These are phyloP conservation scores for Penicillium fuscoglaucum DNA, from an alignment of 2,329 filamentous ascomycete genomes.

Conservation along the genomic window DNA sequence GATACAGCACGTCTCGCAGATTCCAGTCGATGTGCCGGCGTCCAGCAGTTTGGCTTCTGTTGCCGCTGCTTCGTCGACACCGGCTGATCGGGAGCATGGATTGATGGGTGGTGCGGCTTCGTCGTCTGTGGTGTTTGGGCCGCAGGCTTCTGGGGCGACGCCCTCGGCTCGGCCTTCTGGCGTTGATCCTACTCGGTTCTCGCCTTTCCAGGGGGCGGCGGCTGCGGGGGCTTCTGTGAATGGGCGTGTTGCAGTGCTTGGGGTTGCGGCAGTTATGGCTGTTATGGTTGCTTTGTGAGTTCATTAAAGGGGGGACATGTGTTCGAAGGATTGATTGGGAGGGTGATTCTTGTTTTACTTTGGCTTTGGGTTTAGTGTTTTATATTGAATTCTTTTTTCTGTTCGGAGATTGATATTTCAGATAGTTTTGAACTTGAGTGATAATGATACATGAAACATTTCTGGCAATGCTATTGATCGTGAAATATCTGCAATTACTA, in stretches of 20 bases:
- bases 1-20: conserved; percentile 20
- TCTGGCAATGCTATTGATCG: neutral
- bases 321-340: too few relatives aligned
- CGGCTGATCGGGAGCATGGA: conserved; percentile 7
- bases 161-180: conserved; percentile 21
- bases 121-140: conserved; percentile 16
- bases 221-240: conserved; percentile 11
- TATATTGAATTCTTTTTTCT: conserved; percentile 5
- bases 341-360: neutral
- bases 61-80: conserved; percentile 7
- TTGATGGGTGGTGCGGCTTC: conserved; percentile 13
- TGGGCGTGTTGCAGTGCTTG: conserved; percentile 16
- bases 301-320: too few relatives aligned
- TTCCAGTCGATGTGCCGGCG: conserved; percentile 22
- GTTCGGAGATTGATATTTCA: neutral
- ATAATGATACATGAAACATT: conserved; percentile 23
- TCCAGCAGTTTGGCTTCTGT: conserved; percentile 14
- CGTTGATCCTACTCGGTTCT: conserved; percentile 17
- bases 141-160: conserved; percentile 14
- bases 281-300: conserved; percentile 26
- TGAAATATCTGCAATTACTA: neutral
- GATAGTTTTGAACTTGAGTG: conserved; percentile 4
- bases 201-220: conserved; percentile 22
- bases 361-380: neutral
- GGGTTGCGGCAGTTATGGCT: conserved; percentile 24